Evolutionary conservation across 768 basidiomycete genomes (phyloP), one percentile per base, ranked within the genome.

Genomic region (Lactifluus hygrophoroides): DNA sequence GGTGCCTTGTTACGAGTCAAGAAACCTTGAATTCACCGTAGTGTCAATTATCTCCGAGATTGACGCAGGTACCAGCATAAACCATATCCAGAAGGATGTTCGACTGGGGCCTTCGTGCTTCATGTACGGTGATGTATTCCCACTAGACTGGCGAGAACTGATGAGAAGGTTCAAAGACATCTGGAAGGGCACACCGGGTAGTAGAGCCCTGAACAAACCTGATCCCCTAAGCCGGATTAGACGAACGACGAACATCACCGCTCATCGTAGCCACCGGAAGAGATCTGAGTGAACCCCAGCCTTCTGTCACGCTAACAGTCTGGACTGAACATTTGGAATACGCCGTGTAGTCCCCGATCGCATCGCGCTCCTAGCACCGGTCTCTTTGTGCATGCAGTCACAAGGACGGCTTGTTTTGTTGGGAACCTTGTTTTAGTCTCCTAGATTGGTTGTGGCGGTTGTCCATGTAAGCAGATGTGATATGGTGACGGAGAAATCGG

Each of bases 241-340:
- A 49, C 28, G 42, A 28, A 10, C 16, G 48, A 25, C 27, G 35
- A 38, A 55, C 53, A 59, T 59, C 58, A 59, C 58, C 58, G 58
- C 53, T 45, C 50, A 40, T 58, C 34, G 52, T 52, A 45, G 57
- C 43, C 50, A 58, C 57, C 50, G 50, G 42, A 17, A 43, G 44
- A 35, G 42, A 50, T 43, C 35, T 46, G 23, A 3, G 13, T 37
- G 23, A 27, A 13, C 2, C 16, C 6, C n/a, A 28, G 6, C 43
- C 34, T 27, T 30, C 43, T 38, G 35, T 37, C 17, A 52, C 5
- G 50, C 35, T 46, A 52, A 35, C 42, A 19, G 14, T 34, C 56
- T 27, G 55, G 47, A 32, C 49, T 25, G 28, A n/a, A 5, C 30
- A 21, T 50, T 30, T 32, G 27, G 17, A 8, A 7, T 35, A 53